Evolutionary conservation across 768 basidiomycete species (phyloP).

Genomic region (Scleroderma bovista): DNA sequence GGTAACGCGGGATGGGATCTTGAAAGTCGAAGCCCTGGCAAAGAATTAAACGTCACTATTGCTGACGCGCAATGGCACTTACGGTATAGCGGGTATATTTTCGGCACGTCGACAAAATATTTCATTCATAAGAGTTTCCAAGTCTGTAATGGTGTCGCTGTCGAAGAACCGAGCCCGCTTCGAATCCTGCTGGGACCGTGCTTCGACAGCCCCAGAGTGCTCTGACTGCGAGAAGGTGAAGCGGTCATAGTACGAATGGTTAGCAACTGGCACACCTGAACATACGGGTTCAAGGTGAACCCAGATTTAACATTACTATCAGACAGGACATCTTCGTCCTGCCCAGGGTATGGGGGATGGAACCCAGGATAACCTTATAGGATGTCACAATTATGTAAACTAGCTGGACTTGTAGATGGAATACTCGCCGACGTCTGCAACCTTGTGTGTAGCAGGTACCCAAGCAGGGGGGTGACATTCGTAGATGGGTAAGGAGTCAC

Average conservation of each 20-base stretch:
- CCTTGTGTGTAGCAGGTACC: slow-evolving; percentile 61
- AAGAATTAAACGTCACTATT: not conserved
- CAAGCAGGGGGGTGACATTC: slow-evolving; percentile 66
- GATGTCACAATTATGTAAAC: not conserved
- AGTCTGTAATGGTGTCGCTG: slow-evolving; percentile 46
- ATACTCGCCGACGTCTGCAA: slow-evolving; percentile 63
- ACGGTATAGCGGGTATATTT: slow-evolving; percentile 58
- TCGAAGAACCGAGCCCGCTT: slow-evolving; percentile 44
- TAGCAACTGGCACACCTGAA: slow-evolving; percentile 43
- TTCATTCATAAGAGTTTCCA: slow-evolving; percentile 74
- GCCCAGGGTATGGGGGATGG: slow-evolving; percentile 66
- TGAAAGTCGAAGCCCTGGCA: slow-evolving; percentile 55
- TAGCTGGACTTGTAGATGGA: not conserved
- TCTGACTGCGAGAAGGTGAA: not conserved
- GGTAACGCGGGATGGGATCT: slow-evolving; percentile 78
- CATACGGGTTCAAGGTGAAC: slow-evolving; percentile 45
- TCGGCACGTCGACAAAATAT: slow-evolving; percentile 63
- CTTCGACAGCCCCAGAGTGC: slow-evolving; percentile 9
- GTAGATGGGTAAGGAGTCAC: slow-evolving; percentile 43
- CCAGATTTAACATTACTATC: slow-evolving; percentile 63
- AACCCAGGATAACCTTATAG: slow-evolving; percentile 67
- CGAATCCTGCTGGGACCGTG: slow-evolving; percentile 10
- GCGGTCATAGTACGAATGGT: not conserved
- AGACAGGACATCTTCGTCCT: slow-evolving; percentile 71
- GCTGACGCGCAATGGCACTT: slow-evolving; percentile 21